Percentiles rank a stretch among this genome's conserved stretches.
Conservation (phyloP, 352 stramenopile species). For the Hyaloperonospora arabidopsidis region DNA sequence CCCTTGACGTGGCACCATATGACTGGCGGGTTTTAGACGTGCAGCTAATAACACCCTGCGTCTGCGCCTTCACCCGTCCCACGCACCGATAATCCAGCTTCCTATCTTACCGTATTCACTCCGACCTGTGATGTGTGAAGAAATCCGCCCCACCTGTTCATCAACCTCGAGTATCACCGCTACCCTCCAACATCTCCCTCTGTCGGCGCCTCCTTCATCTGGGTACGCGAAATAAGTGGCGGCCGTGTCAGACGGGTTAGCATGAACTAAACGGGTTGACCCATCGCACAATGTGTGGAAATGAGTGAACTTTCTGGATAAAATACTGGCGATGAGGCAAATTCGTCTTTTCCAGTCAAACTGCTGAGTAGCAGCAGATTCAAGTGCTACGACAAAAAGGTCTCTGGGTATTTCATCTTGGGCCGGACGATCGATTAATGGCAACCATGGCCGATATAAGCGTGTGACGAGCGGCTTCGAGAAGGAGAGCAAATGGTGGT, state of each 20-base stretch:
- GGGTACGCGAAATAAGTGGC: constrained; percentile 27
- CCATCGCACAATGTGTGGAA: constrained; percentile 3
- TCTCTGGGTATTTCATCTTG: constrained; percentile 21
- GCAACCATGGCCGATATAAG: background rate
- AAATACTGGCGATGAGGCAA: no score
- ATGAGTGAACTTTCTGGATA: constrained; percentile 9
- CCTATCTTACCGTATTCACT: background rate
- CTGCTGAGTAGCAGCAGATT: constrained; percentile 12
- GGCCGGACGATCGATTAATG: no score
- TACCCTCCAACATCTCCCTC: constrained; percentile 1
- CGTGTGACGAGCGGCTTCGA: constrained; percentile 8
- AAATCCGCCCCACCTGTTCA: no score
- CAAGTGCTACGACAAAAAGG: constrained; percentile 8
- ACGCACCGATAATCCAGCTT: background rate
- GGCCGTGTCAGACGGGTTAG: constrained; percentile 13
- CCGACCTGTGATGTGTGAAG: constrained; percentile 7
- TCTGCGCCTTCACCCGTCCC: background rate
- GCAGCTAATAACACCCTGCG: background rate
- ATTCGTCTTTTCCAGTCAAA: background rate
- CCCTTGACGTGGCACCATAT: constrained; percentile 31
- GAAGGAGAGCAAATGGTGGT: background rate
- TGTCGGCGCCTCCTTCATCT: constrained; percentile 17
- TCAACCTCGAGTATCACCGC: no score
- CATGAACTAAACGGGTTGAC: constrained; percentile 7
- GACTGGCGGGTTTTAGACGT: constrained; percentile 28